These are phyloP conservation scores for Bolboschoenus planiculmis DNA, from an alignment of 176 grass and related monocot genomes.

Conservation along the genomic window DNA sequence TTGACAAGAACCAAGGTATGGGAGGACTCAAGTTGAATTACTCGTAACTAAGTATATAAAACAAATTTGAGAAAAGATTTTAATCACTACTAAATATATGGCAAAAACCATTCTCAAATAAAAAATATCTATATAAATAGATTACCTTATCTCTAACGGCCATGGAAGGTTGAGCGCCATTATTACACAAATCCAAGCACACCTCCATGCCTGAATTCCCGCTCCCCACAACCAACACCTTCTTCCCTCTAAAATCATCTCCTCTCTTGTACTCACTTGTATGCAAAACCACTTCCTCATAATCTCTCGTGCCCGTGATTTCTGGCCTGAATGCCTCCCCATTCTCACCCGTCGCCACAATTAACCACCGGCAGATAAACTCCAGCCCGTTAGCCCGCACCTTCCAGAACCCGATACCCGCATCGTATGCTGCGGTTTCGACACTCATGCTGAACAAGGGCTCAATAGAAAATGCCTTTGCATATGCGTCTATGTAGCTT, in stretches of 20 bases:
- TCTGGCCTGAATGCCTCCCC: conserved; percentile 51
- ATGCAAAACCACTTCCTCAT: conserved; percentile 41
- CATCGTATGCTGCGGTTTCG: conserved; percentile 38
- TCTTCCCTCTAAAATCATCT: conserved; percentile 53
- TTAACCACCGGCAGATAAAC: conserved; percentile 67
- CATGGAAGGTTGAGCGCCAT: conserved; percentile 60
- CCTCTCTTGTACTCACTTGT: conserved; percentile 67
- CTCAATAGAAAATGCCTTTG: conserved; percentile 40
- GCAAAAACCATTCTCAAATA: neutral
- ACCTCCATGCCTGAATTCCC: conserved; percentile 99
- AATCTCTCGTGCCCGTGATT: conserved; percentile 27
- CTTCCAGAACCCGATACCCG: conserved; percentile 57
- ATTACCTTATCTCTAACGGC: conserved; percentile 84
- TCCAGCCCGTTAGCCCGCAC: conserved; percentile 32
- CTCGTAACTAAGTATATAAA: neutral
- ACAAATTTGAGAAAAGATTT: neutral
- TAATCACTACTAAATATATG: neutral
- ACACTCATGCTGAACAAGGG: conserved; percentile 46
- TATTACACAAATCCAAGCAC: conserved; percentile 79
- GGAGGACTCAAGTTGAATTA: neutral
- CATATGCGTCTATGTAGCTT: conserved; percentile 72
- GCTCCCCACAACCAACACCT: conserved; percentile 78
- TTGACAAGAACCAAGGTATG: neutral
- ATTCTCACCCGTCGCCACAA: conserved; percentile 87
- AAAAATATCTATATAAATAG: neutral